A percentile compares a stretch with the other conserved stretches of the same genome.
These are phyloP conservation scores for Diaporthe destruens DNA, from an alignment of 2,329 filamentous ascomycete species.

Conservation along the genomic window DNA sequence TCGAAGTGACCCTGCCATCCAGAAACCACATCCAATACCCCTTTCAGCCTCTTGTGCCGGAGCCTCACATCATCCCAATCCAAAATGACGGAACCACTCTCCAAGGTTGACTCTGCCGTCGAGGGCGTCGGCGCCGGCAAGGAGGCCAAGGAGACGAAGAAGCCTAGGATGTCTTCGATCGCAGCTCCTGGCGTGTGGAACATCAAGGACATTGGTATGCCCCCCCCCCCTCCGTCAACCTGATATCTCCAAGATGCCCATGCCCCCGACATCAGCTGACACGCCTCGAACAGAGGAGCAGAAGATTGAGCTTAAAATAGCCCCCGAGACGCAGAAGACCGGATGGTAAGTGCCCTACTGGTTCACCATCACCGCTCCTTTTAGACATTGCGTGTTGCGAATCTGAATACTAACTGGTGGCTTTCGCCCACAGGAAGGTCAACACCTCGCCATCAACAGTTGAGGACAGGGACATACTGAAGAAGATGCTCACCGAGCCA, in stretches of 20 bases:
- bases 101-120: conserved; percentile 93
- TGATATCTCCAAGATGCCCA: conserved; percentile 4
- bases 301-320: conserved; percentile 77
- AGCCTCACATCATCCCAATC: conserved; percentile 44
- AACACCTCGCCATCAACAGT: conserved; percentile 84
- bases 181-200: conserved; percentile 80
- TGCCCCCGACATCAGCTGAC: conserved; percentile 30
- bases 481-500: conserved; percentile 82
- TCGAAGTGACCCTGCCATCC: neutral
- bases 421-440: conserved; percentile 77
- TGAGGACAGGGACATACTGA: conserved; percentile 87
- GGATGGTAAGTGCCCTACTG: conserved; percentile 77
- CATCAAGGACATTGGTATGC: conserved; percentile 87
- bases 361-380: neutral
- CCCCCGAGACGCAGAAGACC: conserved; percentile 86
- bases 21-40: neutral
- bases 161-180: conserved; percentile 79
- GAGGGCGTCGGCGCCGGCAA: conserved; percentile 80
- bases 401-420: neutral
- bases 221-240: conserved; percentile 15
- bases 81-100: conserved; percentile 70
- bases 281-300: conserved; percentile 73
- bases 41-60: conserved; percentile 40
- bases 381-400: too few relatives aligned
- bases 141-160: conserved; percentile 73